Conservation (phyloP, 345 rosid species). For the Clarkia xantiana region DNA sequence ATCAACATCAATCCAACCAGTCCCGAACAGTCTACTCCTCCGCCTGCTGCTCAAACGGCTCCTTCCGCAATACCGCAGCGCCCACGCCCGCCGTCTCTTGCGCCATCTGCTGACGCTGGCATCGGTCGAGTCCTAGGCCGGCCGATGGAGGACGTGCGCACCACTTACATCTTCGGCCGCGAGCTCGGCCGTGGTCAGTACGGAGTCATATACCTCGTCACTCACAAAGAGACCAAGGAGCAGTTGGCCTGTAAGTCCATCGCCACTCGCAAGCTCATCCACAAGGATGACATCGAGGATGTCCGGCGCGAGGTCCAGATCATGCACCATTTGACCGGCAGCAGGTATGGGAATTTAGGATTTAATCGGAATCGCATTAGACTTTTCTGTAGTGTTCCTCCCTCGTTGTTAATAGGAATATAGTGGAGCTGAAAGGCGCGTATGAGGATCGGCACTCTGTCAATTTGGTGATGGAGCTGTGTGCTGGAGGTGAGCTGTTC, state of each 20-base stretch:
- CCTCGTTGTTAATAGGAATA: slow-evolving; percentile 29
- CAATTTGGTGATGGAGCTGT: slow-evolving; percentile 77
- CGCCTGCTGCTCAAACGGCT: slow-evolving; percentile 11
- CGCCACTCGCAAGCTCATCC: slow-evolving; percentile 64
- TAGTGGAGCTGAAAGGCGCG: slow-evolving; percentile 89
- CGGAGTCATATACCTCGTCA: slow-evolving; percentile 70
- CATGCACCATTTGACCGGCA: slow-evolving; percentile 94
- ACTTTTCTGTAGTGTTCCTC: background rate
- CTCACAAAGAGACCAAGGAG: slow-evolving; percentile 59
- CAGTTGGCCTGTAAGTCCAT: slow-evolving; percentile 86
- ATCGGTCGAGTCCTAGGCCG: slow-evolving; percentile 80
- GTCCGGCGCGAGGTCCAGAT: slow-evolving; percentile 97
- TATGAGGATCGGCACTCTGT: slow-evolving; percentile 75
- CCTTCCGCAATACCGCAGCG: too few species aligned
- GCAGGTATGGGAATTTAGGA: slow-evolving; percentile 29
- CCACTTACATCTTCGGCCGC: slow-evolving; percentile 50
- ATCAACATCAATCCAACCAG: slow-evolving; percentile 14
- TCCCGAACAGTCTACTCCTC: slow-evolving; percentile 16
- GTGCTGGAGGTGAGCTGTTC: slow-evolving; percentile 91
- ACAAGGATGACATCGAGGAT: slow-evolving; percentile 74
- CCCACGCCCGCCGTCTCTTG: slow-evolving; percentile 29
- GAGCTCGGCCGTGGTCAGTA: slow-evolving; percentile 99
- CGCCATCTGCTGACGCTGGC: slow-evolving; percentile 14
- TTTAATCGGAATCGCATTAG: background rate
- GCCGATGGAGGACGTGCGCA: slow-evolving; percentile 64